Evolutionary conservation across 2,329 filamentous ascomycete species (phyloP).

Genomic region (Cercospora sp.): DNA sequence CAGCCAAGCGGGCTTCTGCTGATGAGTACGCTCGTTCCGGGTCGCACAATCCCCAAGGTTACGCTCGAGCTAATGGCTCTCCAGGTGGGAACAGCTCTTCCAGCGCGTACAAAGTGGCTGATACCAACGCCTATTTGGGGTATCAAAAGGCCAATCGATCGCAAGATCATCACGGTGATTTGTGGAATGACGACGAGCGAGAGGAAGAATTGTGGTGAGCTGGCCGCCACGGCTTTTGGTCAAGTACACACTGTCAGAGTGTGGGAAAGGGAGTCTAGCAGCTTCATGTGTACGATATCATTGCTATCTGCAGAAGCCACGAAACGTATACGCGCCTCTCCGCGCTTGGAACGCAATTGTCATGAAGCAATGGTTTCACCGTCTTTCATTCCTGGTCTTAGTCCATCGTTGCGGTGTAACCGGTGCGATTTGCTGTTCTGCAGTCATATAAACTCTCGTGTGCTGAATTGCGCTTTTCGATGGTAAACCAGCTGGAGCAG

Average conservation of each 20-base stretch:
- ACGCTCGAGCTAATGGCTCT: slow-evolving; percentile 28
- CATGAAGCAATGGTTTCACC: not conserved
- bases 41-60: slow-evolving; percentile 26
- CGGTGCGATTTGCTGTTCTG: not conserved
- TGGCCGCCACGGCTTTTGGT: not conserved
- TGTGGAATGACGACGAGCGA: slow-evolving; percentile 38
- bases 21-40: slow-evolving; percentile 24
- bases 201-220: slow-evolving; percentile 37
- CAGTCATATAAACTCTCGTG: not conserved
- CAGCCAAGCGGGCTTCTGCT: slow-evolving; percentile 16
- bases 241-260: not conserved
- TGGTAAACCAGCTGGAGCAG: no score
- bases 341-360: slow-evolving; percentile 3
- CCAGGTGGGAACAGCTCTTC: slow-evolving; percentile 18
- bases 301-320: slow-evolving; percentile 11
- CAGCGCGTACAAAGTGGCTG: slow-evolving; percentile 37
- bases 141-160: slow-evolving; percentile 34
- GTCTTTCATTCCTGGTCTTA: not conserved
- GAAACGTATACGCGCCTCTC: slow-evolving; percentile 1
- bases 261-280: not conserved
- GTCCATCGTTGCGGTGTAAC: not conserved
- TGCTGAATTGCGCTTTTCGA: no score
- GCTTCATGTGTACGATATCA: slow-evolving; percentile 4
- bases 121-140: slow-evolving; percentile 39
- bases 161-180: slow-evolving; percentile 28